phyloP scores from a whole-genome alignment of 208 protist genomes.

The Borovskyia barvae region DNA sequence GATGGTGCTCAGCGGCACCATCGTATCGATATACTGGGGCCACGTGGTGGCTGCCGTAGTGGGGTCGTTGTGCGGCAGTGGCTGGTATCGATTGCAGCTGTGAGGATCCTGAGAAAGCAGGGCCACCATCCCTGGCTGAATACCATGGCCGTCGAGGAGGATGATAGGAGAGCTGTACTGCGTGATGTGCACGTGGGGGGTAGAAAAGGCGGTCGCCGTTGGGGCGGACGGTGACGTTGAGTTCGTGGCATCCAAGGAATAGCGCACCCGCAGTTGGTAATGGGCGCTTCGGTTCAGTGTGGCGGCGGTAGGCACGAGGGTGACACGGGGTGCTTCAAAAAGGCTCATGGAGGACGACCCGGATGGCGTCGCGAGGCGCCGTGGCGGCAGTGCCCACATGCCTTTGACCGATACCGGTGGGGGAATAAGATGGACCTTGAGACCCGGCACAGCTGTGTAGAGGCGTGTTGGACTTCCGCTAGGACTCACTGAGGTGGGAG shows the following conservation, averaged over 20 bases:
- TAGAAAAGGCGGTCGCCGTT: neutral
- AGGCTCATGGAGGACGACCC: neutral
- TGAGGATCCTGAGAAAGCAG: conserved; percentile 36
- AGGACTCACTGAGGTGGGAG: conserved; percentile 10
- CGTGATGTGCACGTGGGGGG: conserved; percentile 28
- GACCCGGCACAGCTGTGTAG: conserved; percentile 56
- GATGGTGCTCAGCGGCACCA: conserved; percentile 54
- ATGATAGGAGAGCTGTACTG: conserved; percentile 67
- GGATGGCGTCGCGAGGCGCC: neutral
- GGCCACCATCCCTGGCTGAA: conserved; percentile 54
- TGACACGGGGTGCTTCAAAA: conserved; percentile 4
- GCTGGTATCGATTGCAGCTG: conserved; percentile 41
- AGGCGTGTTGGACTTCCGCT: conserved; percentile 18
- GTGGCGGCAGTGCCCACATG: conserved; percentile 65
- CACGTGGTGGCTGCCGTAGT: conserved; percentile 14
- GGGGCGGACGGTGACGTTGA: neutral
- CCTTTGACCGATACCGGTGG: conserved; percentile 40
- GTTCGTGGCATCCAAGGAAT: conserved; percentile 4
- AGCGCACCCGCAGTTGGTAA: conserved; percentile 10
- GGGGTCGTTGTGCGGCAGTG: conserved; percentile 11
- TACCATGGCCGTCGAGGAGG: conserved; percentile 44
- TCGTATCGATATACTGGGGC: conserved; percentile 41
- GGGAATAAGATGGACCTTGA: conserved; percentile 47
- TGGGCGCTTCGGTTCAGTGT: conserved; percentile 28
- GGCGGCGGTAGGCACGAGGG: conserved; percentile 18